Evolutionary conservation across 306 rosid species (phyloP), one percentile per base, ranked within the genome.

Genomic region (Cajanus cajan): DNA sequence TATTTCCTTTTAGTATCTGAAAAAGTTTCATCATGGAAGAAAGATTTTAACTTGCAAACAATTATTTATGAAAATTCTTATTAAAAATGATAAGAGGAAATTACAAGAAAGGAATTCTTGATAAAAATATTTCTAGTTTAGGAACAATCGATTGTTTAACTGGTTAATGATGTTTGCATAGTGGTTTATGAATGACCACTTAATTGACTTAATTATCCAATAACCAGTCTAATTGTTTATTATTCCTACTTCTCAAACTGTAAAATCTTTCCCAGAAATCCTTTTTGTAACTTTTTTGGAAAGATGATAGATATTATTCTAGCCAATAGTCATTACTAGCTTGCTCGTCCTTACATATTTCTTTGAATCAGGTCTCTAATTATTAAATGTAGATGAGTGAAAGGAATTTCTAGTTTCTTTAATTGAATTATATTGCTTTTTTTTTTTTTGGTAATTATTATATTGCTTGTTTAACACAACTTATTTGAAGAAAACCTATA

Each of bases 311-410:
- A 13, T 64, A 36, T 16, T 25, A 50, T 37, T 70, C 52, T 59
- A 33, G 64, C 34, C 18, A 45, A 45, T 5, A 15, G 44, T 24
- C 51, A 18, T 12, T 55, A 16, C 31, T 28, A 28, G 44, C 71
- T 31, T 16, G 70, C 51, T 33, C 43, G 37, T 33, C 78, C 69
- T 64, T 52, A 7, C 43, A 74, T 57, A 58, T 68, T 74, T 57
- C 68, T 68, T 79, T 47, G 1, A 68, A n/a, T 8, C 21, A 14
- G 71, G 59, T 50, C 10, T 68, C 6, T 16, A 47, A 31, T 76
- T 24, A 0, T 22, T 47, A 9, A 65, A 74, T 12, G 34, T 50
- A 48, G 24, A 67, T 62, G 57, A 51, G 31, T 67, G 10, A 14
- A 47, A 59, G 64, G 75, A 55, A 52, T 11, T 34, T 57, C 8